phyloP scores from a whole-genome alignment of 129 eudicot species.

The Escallonia rubra region DNA sequence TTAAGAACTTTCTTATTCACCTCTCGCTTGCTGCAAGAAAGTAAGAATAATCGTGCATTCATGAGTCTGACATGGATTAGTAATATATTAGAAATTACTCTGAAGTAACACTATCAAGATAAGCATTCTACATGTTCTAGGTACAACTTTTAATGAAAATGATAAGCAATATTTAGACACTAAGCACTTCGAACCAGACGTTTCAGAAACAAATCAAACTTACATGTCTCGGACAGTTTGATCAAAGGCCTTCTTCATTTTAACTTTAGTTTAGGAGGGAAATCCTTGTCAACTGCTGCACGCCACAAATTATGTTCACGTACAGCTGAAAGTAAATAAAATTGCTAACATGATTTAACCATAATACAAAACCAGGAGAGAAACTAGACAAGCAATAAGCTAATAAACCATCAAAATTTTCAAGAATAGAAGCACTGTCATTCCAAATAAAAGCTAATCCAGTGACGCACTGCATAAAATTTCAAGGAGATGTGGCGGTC shows the following conservation, averaged over 20 bases:
- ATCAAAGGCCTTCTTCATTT: constrained; percentile 94
- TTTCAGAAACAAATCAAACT: constrained; percentile 21
- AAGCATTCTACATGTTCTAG: too few species aligned
- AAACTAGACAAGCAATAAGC: not conserved
- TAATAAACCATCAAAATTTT: not conserved
- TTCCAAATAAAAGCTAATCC: not conserved
- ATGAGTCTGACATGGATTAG: not conserved
- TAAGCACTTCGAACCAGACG: not conserved
- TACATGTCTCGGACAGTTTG: constrained; percentile 93
- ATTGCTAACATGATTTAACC: not conserved
- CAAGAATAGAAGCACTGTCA: not conserved
- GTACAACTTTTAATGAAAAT: too few species aligned
- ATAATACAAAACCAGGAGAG: not conserved
- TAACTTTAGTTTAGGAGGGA: constrained; percentile 28
- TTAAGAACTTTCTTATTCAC: constrained; percentile 98
- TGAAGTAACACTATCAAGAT: not conserved
- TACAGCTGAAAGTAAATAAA: not conserved
- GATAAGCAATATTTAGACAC: too few species aligned
- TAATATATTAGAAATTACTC: not conserved
- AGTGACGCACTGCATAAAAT: not conserved
- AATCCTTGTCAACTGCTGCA: constrained; percentile 23
- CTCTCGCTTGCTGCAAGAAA: constrained; percentile 77
- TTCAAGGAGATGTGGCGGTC: not conserved
- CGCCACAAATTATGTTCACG: not conserved
- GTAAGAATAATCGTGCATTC: not conserved